phyloP scores from a whole-genome alignment of 371 early-diverging fungal genomes.

The Actinomucor elegans region DNA sequence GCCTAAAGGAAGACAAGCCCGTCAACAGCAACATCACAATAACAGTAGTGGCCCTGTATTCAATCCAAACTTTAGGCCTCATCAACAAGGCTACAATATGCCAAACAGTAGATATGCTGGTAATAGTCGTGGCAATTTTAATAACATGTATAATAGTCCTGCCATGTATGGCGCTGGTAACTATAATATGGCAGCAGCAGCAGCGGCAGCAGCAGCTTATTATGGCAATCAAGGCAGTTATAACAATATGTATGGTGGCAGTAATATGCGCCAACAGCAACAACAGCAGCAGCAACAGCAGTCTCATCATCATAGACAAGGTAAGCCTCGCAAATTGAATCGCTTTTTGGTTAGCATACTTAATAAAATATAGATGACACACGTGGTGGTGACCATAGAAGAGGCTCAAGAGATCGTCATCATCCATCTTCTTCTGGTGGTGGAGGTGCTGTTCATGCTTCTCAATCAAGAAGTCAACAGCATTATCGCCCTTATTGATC shows the following conservation, averaged over 20 bases:
- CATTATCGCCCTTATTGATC: conserved; percentile 42
- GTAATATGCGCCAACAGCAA: conserved; percentile 4
- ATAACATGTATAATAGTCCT: conserved; percentile 22
- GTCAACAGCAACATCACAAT: too few species aligned
- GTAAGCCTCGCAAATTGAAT: too few species aligned
- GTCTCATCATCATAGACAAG: conserved; percentile 4
- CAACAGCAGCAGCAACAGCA: conserved; percentile 3
- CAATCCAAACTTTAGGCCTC: conserved; percentile 33
- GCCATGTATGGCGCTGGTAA: conserved; percentile 28
- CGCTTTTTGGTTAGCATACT: too few species aligned
- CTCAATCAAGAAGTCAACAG: conserved; percentile 33
- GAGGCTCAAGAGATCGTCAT: conserved; percentile 12
- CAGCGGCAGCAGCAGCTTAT: conserved; percentile 5
- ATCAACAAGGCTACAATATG: conserved; percentile 34
- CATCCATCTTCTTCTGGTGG: conserved; percentile 5
- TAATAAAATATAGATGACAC: neutral
- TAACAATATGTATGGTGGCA: neutral
- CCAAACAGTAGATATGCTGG: conserved; percentile 47
- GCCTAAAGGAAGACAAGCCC: conserved; percentile 52
- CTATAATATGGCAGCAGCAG: conserved; percentile 30
- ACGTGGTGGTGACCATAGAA: conserved; percentile 11
- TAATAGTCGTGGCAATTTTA: conserved; percentile 18
- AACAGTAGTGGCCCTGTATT: conserved; percentile 3
- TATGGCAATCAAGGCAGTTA: conserved; percentile 15
- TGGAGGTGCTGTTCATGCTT: conserved; percentile 42